Conservation (phyloP, 1,284 basidiomycete species). For the Veloboletus limbatus region DNA sequence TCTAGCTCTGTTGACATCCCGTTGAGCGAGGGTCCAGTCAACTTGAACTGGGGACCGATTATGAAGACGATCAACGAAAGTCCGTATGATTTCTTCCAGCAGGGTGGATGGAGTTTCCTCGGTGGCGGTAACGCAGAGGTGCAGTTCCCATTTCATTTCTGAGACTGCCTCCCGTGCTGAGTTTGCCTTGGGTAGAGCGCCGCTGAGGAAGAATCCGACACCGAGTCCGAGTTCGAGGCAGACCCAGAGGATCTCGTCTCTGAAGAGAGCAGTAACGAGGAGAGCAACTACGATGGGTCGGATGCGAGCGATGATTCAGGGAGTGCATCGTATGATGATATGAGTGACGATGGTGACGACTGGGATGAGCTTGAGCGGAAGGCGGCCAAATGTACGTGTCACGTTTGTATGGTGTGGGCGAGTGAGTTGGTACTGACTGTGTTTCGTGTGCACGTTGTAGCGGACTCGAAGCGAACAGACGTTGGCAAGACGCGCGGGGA, state of each 20-base stretch:
- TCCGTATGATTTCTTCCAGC: constrained; percentile 94
- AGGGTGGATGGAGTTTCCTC: constrained; percentile 97
- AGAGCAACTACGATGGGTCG: constrained; percentile 57
- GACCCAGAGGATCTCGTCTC: constrained; percentile 54
- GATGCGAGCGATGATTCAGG: constrained; percentile 67
- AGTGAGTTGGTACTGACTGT: constrained; percentile 3
- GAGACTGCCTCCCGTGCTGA: constrained; percentile 1
- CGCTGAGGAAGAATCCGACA: constrained; percentile 63
- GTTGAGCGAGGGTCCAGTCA: constrained; percentile 94
- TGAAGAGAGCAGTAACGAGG: constrained; percentile 52
- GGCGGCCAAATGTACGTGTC: constrained; percentile 68
- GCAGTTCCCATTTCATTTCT: constrained; percentile 15
- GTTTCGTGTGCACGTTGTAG: no score
- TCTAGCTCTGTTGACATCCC: constrained; percentile 92
- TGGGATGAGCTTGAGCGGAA: constrained; percentile 96
- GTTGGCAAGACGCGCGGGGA: constrained; percentile 48
- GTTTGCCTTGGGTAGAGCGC: constrained; percentile 48
- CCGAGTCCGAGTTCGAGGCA: constrained; percentile 82
- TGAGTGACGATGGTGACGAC: constrained; percentile 85
- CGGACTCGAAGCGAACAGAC: constrained; percentile 62
- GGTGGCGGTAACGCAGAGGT: constrained; percentile 72
- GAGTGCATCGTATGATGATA: constrained; percentile 64
- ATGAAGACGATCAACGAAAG: constrained; percentile 98
- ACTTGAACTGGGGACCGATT: constrained; percentile 97
- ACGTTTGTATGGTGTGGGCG: not conserved